phyloP scores from a whole-genome alignment of 2,329 filamentous ascomycete species.

The Monilinia fructicola region DNA sequence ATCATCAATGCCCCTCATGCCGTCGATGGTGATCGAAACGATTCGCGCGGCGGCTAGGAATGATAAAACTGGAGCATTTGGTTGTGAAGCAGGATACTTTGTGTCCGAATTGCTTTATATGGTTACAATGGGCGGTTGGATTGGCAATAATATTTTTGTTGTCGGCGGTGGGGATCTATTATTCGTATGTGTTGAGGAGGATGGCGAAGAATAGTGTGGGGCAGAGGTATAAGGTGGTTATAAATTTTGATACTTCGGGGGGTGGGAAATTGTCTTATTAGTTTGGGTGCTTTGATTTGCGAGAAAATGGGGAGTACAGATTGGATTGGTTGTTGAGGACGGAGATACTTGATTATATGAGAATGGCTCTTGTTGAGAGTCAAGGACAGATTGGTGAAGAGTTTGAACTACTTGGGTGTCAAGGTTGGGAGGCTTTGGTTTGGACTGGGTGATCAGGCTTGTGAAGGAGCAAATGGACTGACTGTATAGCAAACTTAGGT shows the following conservation, averaged over 20 bases:
- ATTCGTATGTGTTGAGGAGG: neutral
- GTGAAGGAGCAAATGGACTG: neutral
- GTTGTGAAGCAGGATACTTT: neutral
- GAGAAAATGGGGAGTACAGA: neutral
- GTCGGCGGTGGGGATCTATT: neutral
- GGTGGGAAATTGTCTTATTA: neutral
- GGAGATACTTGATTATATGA: neutral
- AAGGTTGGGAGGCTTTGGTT: neutral
- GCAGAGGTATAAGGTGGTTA: neutral
- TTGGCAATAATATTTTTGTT: neutral
- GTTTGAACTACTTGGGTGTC: neutral
- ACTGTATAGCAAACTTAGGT: neutral
- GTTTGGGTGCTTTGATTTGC: no score
- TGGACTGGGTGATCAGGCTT: neutral
- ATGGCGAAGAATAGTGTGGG: no score
- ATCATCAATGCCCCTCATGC: neutral
- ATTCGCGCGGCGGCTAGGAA: neutral
- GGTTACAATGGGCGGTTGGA: neutral
- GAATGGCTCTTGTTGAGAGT: neutral
- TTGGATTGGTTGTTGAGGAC: no score
- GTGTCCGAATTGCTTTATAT: conserved; percentile 1
- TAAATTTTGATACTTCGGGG: neutral
- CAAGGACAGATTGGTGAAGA: neutral
- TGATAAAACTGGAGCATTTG: neutral
- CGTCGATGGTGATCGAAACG: neutral